phyloP scores from a whole-genome alignment of 352 stramenopile genomes.

The Pythium rhizo-oryzae region DNA sequence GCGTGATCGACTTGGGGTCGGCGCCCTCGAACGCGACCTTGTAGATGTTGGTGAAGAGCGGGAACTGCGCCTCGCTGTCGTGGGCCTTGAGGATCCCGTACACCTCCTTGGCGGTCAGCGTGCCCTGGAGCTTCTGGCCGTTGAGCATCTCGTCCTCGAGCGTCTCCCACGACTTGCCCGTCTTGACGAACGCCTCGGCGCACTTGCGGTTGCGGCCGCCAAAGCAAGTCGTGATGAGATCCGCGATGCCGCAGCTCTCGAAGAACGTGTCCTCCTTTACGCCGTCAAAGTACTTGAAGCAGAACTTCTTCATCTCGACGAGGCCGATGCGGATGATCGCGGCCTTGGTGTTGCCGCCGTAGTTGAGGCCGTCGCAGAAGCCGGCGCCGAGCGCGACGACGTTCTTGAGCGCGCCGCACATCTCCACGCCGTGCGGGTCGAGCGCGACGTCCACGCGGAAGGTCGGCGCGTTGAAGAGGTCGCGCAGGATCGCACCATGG shows the following conservation, averaged over 20 bases:
- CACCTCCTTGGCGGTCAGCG: constrained; percentile 94
- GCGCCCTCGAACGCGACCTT: constrained; percentile 92
- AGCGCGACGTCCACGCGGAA: constrained; percentile 95
- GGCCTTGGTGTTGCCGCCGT: constrained; percentile 98
- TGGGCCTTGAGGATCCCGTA: constrained; percentile 89
- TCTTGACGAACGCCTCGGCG: constrained; percentile 92
- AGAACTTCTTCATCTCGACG: constrained; percentile 95
- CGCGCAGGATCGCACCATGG: constrained; percentile 63
- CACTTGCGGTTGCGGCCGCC: constrained; percentile 97
- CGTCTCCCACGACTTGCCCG: constrained; percentile 82
- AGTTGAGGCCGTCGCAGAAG: constrained; percentile 95
- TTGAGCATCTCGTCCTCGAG: constrained; percentile 96
- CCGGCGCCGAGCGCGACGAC: constrained; percentile 96
- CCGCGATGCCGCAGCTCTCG: constrained; percentile 96
- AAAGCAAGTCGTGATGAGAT: constrained; percentile 99
- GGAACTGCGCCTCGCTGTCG: constrained; percentile 87
- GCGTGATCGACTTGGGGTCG: constrained; percentile 80
- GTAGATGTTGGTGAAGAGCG: constrained; percentile 92
- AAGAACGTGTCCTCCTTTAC: constrained; percentile 95
- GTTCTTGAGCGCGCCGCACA: constrained; percentile 98
- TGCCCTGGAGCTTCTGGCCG: constrained; percentile 98
- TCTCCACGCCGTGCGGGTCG: constrained; percentile 94
- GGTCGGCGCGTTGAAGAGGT: constrained; percentile 80
- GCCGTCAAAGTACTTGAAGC: constrained; percentile 94
- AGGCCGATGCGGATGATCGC: constrained; percentile 95